Evolutionary conservation across 2,329 filamentous ascomycete species (phyloP).

Genomic region (Nothophaeocryptopus gaeumannii): DNA sequence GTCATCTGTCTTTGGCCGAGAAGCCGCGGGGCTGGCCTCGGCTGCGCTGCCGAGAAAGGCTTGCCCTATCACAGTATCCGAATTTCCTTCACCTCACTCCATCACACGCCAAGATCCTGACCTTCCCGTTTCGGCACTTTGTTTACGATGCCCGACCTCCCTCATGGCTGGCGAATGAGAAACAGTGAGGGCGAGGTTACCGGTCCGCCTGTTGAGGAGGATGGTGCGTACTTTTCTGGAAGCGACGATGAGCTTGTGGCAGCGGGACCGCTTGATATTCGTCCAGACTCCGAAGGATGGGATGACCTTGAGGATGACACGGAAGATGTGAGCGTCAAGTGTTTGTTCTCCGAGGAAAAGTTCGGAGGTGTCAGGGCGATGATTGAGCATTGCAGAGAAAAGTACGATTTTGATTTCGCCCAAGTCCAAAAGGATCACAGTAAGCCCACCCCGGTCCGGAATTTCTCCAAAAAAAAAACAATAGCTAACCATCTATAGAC

Average conservation of each 20-base stretch:
- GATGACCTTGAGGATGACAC: conserved; percentile 44
- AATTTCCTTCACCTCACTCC: too few relatives aligned
- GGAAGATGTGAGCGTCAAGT: conserved; percentile 38
- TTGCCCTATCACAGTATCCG: too few relatives aligned
- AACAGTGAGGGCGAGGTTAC: conserved; percentile 22
- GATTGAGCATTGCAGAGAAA: conserved; percentile 38
- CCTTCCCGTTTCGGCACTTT: too few relatives aligned
- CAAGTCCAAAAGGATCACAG: conserved; percentile 35
- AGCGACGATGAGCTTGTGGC: conserved; percentile 18
- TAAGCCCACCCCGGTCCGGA: conserved; percentile 26
- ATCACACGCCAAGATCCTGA: too few relatives aligned
- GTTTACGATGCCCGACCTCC: conserved; percentile 21
- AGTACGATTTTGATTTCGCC: conserved; percentile 43
- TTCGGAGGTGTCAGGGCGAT: conserved; percentile 35
- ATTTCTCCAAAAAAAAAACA: conserved; percentile 35
- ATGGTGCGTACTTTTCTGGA: conserved; percentile 22
- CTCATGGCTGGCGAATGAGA: conserved; percentile 27
- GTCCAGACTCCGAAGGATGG: conserved; percentile 42
- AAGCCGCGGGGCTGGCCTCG: too few relatives aligned
- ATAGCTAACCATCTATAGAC: conserved; percentile 37
- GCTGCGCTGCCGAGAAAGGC: too few relatives aligned
- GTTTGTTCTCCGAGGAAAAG: conserved; percentile 40
- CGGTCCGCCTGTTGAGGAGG: conserved; percentile 25
- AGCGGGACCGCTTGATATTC: conserved; percentile 27
- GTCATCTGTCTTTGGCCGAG: too few relatives aligned